Conservation (phyloP, 441 rosid genomes). For the Rhodomyrtus psidioides region DNA sequence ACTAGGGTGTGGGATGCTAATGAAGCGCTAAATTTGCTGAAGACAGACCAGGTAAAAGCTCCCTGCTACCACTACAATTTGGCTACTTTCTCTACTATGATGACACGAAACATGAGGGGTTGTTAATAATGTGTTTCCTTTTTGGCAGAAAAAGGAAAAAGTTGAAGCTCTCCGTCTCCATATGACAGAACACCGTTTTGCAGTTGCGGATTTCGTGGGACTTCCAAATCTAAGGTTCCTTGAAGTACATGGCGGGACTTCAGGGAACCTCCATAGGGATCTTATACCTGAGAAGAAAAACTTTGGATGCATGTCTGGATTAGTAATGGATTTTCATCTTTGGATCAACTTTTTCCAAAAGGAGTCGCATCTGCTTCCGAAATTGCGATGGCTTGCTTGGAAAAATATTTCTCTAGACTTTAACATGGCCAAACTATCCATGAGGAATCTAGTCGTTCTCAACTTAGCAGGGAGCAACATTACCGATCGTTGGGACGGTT, state of each 20-base stretch:
- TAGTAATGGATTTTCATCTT: not conserved
- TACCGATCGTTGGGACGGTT: not conserved
- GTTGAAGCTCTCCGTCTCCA: not conserved
- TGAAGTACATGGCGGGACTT: not conserved
- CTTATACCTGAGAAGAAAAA: no score
- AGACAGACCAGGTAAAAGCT: rapidly evolving
- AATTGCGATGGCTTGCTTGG: not conserved
- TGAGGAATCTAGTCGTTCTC: not conserved
- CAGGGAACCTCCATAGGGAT: no score
- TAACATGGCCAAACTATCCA: not conserved
- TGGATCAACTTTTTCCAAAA: rapidly evolving
- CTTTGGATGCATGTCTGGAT: no score
- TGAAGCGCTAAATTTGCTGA: rapidly evolving
- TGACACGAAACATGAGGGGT: not conserved
- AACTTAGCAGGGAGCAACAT: not conserved
- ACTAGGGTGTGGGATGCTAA: rapidly evolving
- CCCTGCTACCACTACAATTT: not conserved
- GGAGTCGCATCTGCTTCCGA: not conserved
- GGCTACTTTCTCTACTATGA: not conserved
- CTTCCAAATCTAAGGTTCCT: not conserved
- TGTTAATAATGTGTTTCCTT: no score
- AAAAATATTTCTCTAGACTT: not conserved
- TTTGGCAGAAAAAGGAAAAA: not conserved
- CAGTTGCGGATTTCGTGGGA: rapidly evolving
- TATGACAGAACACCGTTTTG: rapidly evolving